Conservation (phyloP, 2,329 filamentous ascomycete species). For the Passalora sequoiae region DNA sequence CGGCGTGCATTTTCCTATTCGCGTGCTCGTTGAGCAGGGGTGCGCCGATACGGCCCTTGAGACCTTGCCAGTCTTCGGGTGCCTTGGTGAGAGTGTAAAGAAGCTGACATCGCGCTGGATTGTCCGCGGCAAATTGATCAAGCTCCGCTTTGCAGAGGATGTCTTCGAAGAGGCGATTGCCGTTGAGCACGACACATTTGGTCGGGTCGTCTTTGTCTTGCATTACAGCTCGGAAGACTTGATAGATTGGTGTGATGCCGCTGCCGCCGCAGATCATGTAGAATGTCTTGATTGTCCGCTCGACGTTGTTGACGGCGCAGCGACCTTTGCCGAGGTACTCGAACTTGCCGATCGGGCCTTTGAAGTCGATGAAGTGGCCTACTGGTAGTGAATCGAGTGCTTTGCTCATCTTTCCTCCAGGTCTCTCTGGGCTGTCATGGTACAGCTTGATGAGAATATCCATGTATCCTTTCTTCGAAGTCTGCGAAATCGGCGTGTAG, state of each 20-base stretch:
- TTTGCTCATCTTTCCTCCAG: constrained; percentile 75
- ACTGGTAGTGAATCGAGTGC: constrained; percentile 68
- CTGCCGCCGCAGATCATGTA: constrained; percentile 83
- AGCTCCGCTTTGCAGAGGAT: constrained; percentile 75
- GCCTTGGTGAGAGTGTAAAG: constrained; percentile 66
- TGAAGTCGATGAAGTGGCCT: constrained; percentile 73
- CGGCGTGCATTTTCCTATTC: constrained; percentile 32
- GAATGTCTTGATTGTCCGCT: constrained; percentile 59
- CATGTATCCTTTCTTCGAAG: constrained; percentile 56
- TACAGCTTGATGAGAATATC: constrained; percentile 83
- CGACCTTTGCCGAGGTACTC: constrained; percentile 66
- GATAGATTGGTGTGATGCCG: constrained; percentile 89
- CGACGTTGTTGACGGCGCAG: constrained; percentile 56
- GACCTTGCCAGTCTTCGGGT: constrained; percentile 60
- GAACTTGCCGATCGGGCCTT: constrained; percentile 82
- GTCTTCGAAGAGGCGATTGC: constrained; percentile 71
- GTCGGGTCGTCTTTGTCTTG: constrained; percentile 60
- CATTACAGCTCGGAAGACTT: constrained; percentile 71
- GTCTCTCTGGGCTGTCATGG: constrained; percentile 50
- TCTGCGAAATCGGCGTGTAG: constrained; percentile 77
- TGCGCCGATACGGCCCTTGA: constrained; percentile 61
- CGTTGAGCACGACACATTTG: constrained; percentile 67
- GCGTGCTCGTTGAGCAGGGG: constrained; percentile 57
- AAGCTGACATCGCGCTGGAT: constrained; percentile 56
- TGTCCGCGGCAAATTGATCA: constrained; percentile 54